These are phyloP conservation scores for Jacaranda mimosifolia DNA, from an alignment of 257 asterid genomes.

Conservation along the genomic window DNA sequence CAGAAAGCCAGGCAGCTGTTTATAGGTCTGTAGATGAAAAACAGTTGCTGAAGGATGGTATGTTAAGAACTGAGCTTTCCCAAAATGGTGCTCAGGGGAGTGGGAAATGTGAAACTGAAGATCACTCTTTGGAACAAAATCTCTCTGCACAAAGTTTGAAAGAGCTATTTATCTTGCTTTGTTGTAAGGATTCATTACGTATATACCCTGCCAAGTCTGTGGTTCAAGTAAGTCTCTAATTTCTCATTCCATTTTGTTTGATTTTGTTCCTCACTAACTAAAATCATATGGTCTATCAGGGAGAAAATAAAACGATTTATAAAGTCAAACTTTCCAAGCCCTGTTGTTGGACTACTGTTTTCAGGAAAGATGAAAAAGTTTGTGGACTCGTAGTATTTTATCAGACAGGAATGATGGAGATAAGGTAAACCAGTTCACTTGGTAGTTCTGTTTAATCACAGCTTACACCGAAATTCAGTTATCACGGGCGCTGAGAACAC, in stretches of 20 bases:
- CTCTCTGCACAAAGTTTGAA: slow-evolving; percentile 47
- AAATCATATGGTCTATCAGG: slow-evolving; percentile 55
- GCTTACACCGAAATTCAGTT: slow-evolving; percentile 24
- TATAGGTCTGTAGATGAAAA: slow-evolving; percentile 44
- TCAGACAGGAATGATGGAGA: slow-evolving; percentile 82
- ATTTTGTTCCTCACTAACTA: slow-evolving; percentile 34
- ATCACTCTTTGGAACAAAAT: slow-evolving; percentile 44
- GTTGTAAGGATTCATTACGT: slow-evolving; percentile 68
- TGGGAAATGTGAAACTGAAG: slow-evolving; percentile 49
- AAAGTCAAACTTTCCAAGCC: slow-evolving; percentile 79
- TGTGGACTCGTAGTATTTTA: slow-evolving; percentile 70
- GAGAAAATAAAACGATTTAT: slow-evolving; percentile 62
- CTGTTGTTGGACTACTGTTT: slow-evolving; percentile 76
- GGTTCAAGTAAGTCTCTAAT: slow-evolving; percentile 61
- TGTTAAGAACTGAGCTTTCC: slow-evolving; percentile 44
- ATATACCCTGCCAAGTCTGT: slow-evolving; percentile 68
- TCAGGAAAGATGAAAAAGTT: slow-evolving; percentile 55
- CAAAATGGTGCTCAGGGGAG: slow-evolving; percentile 45
- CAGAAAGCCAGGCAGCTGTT: slow-evolving; percentile 53
- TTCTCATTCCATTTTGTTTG: slow-evolving; percentile 30
- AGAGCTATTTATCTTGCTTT: slow-evolving; percentile 66
- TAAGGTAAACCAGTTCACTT: slow-evolving; percentile 62
- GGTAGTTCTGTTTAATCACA: slow-evolving; percentile 26
- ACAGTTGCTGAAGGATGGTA: slow-evolving; percentile 48
- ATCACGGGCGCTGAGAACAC: slow-evolving; percentile 21